Evolutionary conservation across 768 basidiomycete species (phyloP).

Genomic region (Suillus paluster): DNA sequence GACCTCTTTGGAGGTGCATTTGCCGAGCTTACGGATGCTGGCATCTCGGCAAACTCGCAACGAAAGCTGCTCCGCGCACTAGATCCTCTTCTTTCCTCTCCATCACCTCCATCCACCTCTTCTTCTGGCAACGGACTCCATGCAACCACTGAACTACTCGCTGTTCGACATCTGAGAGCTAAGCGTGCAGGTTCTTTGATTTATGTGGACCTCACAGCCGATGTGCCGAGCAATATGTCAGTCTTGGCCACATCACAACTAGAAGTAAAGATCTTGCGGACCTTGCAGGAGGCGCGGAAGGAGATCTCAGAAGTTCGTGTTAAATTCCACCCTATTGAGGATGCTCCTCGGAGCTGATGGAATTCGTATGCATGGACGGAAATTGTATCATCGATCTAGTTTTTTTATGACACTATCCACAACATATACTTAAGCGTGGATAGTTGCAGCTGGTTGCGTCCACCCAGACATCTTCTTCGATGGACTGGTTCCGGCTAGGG

Average conservation of each 20-base stretch:
- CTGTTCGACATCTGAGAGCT: slow-evolving; percentile 63
- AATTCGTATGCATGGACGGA: slow-evolving; percentile 9
- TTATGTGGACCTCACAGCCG: slow-evolving; percentile 80
- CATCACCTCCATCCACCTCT: slow-evolving; percentile 28
- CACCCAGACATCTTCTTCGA: no score
- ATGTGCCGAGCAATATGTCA: slow-evolving; percentile 63
- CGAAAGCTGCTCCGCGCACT: slow-evolving; percentile 59
- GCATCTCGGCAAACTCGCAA: slow-evolving; percentile 63
- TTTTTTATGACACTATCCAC: no score
- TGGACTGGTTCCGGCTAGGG: no score
- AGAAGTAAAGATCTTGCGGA: slow-evolving; percentile 61
- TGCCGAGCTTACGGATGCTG: slow-evolving; percentile 83
- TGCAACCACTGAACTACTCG: slow-evolving; percentile 41
- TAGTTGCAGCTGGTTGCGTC: no score
- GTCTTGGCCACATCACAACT: slow-evolving; percentile 61
- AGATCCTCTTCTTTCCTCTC: slow-evolving; percentile 51
- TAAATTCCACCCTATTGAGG: slow-evolving; percentile 54
- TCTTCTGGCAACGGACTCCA: slow-evolving; percentile 14
- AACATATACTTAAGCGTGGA: no score
- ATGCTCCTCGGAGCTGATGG: background rate
- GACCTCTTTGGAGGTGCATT: slow-evolving; percentile 69
- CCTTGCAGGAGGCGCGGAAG: slow-evolving; percentile 58
- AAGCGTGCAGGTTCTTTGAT: slow-evolving; percentile 81
- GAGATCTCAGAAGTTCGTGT: slow-evolving; percentile 78
- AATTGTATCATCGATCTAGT: background rate